Evolutionary conservation across 306 rosid species (phyloP).

Genomic region (Pyrus pyrifolia): DNA sequence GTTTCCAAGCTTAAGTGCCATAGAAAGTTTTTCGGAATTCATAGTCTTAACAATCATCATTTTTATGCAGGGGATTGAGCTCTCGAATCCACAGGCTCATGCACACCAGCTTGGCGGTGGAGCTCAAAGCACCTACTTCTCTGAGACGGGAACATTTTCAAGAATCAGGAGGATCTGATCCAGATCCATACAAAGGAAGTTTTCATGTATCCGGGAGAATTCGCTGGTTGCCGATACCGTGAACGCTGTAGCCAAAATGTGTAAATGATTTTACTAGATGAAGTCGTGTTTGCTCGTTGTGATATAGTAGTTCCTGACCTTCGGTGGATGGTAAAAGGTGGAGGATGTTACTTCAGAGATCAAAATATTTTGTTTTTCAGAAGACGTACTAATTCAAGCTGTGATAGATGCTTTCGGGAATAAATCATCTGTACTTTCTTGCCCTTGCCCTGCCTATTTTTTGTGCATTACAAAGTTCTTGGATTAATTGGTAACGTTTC

Average conservation of each 20-base stretch:
- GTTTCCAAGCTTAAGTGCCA: neutral
- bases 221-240: neutral
- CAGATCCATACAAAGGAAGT: neutral
- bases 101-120: slow-evolving; percentile 93
- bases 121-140: slow-evolving; percentile 91
- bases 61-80: slow-evolving; percentile 75
- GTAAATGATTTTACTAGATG: neutral
- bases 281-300: neutral
- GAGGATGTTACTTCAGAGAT: neutral
- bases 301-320: neutral
- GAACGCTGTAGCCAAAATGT: neutral
- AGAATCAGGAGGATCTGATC: slow-evolving; percentile 73
- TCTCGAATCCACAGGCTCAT: slow-evolving; percentile 92
- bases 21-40: neutral
- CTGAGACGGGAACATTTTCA: slow-evolving; percentile 93
- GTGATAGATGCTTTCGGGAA: too few relatives aligned
- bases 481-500: neutral
- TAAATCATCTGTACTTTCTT: neutral
- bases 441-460: neutral
- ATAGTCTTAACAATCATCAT: neutral
- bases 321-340: neutral
- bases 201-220: neutral
- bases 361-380: neutral
- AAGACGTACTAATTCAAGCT: neutral
- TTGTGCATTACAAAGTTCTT: neutral